Percentiles rank a stretch among this genome's conserved stretches.
Conservation (phyloP, 2,329 filamentous ascomycete genomes). For the Purpureocillium lavendulum region DNA sequence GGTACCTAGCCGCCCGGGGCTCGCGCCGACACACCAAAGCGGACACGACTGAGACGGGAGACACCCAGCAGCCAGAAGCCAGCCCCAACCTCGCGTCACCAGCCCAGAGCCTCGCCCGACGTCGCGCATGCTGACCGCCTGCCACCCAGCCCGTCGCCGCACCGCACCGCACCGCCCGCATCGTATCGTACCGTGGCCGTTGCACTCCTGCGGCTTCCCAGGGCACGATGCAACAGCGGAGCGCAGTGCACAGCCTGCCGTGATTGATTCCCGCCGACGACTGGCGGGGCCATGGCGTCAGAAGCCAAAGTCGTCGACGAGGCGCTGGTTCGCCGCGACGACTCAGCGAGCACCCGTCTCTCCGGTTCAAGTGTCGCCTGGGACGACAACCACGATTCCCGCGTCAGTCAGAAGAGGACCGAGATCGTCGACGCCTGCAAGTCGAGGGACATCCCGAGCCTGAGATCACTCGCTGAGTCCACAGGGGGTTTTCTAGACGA, state of each 20-base stretch:
- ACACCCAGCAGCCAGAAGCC: no score
- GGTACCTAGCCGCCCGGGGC: no score
- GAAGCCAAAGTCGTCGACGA: slow-evolving; percentile 3
- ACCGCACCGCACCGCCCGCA: no score
- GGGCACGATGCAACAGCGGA: not conserved
- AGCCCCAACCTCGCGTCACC: no score
- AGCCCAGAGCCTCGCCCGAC: no score
- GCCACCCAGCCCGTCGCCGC: no score
- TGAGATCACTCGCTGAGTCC: slow-evolving; percentile 52
- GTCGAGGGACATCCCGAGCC: slow-evolving; percentile 42
- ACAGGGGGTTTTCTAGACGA: slow-evolving; percentile 62
- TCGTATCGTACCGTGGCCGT: no score
- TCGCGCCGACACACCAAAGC: no score
- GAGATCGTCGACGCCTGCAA: slow-evolving; percentile 49
- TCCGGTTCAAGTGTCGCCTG: no score
- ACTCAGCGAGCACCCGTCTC: not conserved
- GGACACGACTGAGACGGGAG: no score
- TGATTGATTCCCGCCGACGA: no score
- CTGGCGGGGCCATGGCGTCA: slow-evolving; percentile 8
- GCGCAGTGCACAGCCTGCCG: not conserved
- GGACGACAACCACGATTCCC: slow-evolving; percentile 3
- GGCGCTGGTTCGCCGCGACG: slow-evolving; percentile 4
- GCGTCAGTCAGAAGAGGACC: slow-evolving; percentile 24
- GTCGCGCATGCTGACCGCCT: no score
- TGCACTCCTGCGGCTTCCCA: not conserved